Conservation (phyloP, 2,329 filamentous ascomycete species). For the Penicillium palitans region DNA sequence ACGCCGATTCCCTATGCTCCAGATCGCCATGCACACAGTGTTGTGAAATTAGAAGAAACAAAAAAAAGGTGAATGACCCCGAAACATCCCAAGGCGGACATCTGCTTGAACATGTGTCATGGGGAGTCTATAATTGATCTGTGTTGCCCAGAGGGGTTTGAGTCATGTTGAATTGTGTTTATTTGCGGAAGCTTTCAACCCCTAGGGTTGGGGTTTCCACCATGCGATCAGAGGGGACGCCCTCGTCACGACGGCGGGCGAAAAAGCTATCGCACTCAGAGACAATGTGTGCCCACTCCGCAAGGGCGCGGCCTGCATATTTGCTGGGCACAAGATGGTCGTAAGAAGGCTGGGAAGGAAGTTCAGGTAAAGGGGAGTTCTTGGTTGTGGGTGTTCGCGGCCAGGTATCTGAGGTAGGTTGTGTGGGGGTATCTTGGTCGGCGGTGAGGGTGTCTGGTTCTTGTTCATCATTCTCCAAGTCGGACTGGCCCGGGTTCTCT, state of each 20-base stretch:
- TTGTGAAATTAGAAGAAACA: conserved; percentile 16
- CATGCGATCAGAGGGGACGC: conserved; percentile 56
- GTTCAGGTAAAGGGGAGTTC: conserved; percentile 20
- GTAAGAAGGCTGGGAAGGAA: conserved; percentile 26
- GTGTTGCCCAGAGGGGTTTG: background rate
- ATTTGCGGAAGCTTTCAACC: conserved; percentile 61
- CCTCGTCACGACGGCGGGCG: conserved; percentile 61
- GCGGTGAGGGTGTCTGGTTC: conserved; percentile 10
- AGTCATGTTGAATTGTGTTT: conserved; percentile 3
- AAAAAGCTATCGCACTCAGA: conserved; percentile 66
- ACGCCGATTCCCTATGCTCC: conserved; percentile 29
- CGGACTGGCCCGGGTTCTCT: conserved; percentile 21
- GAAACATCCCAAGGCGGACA: conserved; percentile 15
- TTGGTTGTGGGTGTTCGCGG: conserved; percentile 19
- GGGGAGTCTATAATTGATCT: conserved; percentile 18
- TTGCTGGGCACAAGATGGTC: conserved; percentile 47
- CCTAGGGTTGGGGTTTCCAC: conserved; percentile 64
- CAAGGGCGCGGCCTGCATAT: conserved; percentile 63
- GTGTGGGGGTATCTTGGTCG: conserved; percentile 12
- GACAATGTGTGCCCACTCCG: conserved; percentile 64
- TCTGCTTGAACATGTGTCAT: conserved; percentile 10
- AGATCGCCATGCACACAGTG: conserved; percentile 24
- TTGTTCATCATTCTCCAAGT: conserved; percentile 19
- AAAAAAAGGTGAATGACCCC: conserved; percentile 8
- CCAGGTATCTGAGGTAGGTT: conserved; percentile 9